Evolutionary conservation across 2,329 filamentous ascomycete species (phyloP).

Genomic region (Stagonosporopsis cucurbitacearum): DNA sequence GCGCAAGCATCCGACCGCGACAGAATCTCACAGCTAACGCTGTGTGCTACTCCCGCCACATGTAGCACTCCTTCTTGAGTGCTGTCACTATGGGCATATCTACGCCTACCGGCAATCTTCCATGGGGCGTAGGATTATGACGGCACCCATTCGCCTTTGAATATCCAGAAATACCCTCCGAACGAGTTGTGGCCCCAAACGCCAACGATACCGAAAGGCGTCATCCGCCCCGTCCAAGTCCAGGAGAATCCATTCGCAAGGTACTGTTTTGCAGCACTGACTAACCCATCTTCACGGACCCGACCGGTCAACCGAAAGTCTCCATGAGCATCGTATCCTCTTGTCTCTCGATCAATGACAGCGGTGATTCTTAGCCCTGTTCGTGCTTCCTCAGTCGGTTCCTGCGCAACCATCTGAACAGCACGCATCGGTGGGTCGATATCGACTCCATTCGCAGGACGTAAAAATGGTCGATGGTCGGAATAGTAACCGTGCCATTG

Average conservation of each 20-base stretch:
- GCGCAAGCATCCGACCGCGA: neutral
- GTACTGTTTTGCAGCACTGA: constrained; percentile 27
- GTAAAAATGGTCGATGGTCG: constrained; percentile 17
- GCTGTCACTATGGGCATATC: neutral
- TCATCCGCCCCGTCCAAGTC: constrained; percentile 27
- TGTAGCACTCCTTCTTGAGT: neutral
- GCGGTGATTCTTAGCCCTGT: constrained; percentile 2
- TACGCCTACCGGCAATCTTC: neutral
- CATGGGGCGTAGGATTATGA: neutral
- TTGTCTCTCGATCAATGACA: constrained; percentile 17
- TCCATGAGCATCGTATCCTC: constrained; percentile 24
- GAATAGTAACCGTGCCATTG: constrained; percentile 28
- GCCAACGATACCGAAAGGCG: constrained; percentile 36
- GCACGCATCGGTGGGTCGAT: constrained; percentile 24
- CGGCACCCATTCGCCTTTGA: constrained; percentile 32
- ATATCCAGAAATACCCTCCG: constrained; percentile 38
- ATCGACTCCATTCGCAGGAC: neutral
- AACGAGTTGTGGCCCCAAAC: constrained; percentile 25
- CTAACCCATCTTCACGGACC: constrained; percentile 22
- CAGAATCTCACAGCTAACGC: neutral
- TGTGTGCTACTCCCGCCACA: neutral
- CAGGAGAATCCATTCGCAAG: constrained; percentile 10
- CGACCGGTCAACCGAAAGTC: constrained; percentile 24
- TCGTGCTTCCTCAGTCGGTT: constrained; percentile 3
- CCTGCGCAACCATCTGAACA: constrained; percentile 18